Evolutionary conservation across 306 rosid genomes (phyloP), one percentile per base, ranked within the genome.

Genomic region (Dryas alaskensis): DNA sequence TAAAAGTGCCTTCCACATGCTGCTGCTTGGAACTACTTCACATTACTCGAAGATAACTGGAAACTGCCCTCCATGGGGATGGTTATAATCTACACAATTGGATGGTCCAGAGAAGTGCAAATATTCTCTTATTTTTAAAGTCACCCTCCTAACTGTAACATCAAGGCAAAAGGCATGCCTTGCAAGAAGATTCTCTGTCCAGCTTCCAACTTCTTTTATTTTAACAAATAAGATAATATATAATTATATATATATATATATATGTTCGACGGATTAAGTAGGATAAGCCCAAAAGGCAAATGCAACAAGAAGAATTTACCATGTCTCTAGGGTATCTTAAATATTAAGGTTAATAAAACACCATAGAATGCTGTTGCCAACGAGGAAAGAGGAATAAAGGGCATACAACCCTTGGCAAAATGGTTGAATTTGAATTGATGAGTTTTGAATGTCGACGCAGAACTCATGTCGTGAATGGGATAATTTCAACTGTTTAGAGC

Each of bases 401-500:
- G 82, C 78, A 69, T 72, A 59, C 77, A 64, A 79, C 83, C 77
- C 83, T 73, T 73, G 51, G 85, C 80, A 74, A 81, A 79, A 79
- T 81, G 76, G 82, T 82, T 52, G 83, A 73, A 75, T 82, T 76
- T 76, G 86, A 68, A 79, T 79, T 46, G 81, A 66, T 77, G 75
- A 79, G 57, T 80, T 76, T 79, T 79, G 73, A 69, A 73, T 74
- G 86, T 74, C 65, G 89, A 77, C 11, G 88, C 84, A 76, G 81
- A 85, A 82, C 78, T 79, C 84, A 76, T 79, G 86, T 79, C 17
- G 68, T 57, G 82, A 73, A 73, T 64, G 80, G 71, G 60, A 72
- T 58, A 79, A 70, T 61, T 82, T 79, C 84, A 77, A 82, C 89
- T 76, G 80, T 79, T 77, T 66, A 84, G 83, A 81, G 83, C 85